Percentiles rank a stretch among this genome's conserved stretches.
phyloP scores from a whole-genome alignment of 345 rosid genomes.

The Lagerstroemia speciosa region DNA sequence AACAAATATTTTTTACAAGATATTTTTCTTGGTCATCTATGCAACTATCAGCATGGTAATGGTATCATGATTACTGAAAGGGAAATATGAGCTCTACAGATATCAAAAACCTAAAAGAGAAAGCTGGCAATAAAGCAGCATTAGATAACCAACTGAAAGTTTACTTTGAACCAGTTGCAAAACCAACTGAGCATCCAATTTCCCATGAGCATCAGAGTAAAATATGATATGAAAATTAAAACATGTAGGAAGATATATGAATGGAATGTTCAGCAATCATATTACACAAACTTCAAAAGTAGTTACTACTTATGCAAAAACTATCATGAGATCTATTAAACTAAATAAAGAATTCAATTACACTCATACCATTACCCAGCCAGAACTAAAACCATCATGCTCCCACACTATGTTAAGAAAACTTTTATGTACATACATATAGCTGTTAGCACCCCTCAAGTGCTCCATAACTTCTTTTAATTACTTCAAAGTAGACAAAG shows the following conservation, averaged over 20 bases:
- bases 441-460: background rate
- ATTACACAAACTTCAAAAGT: background rate
- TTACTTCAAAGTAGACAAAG: background rate
- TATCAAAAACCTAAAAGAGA: background rate
- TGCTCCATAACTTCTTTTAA: background rate
- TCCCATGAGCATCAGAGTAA: slow-evolving; percentile 42
- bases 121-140: background rate
- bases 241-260: background rate
- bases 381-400: background rate
- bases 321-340: background rate
- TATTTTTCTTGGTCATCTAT: background rate
- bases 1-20: background rate
- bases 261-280: background rate
- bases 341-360: background rate
- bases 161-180: slow-evolving; percentile 17
- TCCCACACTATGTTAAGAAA: background rate
- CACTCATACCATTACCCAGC: background rate
- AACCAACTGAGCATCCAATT: slow-evolving; percentile 16
- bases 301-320: background rate
- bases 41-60: background rate
- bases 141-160: slow-evolving; percentile 25
- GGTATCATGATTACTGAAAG: background rate
- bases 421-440: background rate
- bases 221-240: slow-evolving; percentile 11
- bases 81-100: background rate